Evolutionary conservation across 345 rosid genomes (phyloP), one percentile per base, ranked within the genome.

Genomic region (Lagerstroemia speciosa): DNA sequence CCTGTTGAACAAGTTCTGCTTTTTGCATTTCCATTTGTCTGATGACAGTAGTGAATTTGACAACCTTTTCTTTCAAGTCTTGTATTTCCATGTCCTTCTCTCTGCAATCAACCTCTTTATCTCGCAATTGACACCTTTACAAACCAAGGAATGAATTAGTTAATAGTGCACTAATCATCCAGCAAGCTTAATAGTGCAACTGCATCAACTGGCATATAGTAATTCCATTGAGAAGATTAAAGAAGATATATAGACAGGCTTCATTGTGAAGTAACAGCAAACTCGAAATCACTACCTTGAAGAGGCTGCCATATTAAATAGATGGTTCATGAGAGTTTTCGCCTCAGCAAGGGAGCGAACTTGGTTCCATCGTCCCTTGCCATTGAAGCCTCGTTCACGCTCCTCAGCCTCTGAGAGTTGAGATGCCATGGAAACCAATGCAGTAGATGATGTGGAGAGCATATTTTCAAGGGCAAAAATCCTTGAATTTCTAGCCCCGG

Each of bases 361-460:
- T 78, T 94, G 98, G 76, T 91, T 91, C 99, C 99, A 94, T 55
- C 98, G 92, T 37, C 99, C 99, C 72, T 84, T 88, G 60, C 98
- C 99, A 78, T 86, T 83, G 72, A 91, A 89, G 37, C 84, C 75
- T 41, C 93, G 84, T 72, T 88, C 98, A n/a, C 93, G 85, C 70
- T 94, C 99, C 81, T 94, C 99, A 62, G 98, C 98, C 81, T 91
- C 99, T 40, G 99, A 94, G 70, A 94, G 76, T 5, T 94, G 99
- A n/a, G 99, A 88, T 73, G 99, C 99, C 99, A 94, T 94, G 52
- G 97, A 82, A 67, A 94, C 98, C 62, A 94, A 60, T 37, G 97
- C 80, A 76, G 83, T 86, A 70, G 99, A 91, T 64, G 99, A 85
- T 70, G 97, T 79, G n/a, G 89, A 80, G 69, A 91, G 98, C 99